Evolutionary conservation across 257 asterid species (phyloP).

Genomic region (Gardenia jasminoides): DNA sequence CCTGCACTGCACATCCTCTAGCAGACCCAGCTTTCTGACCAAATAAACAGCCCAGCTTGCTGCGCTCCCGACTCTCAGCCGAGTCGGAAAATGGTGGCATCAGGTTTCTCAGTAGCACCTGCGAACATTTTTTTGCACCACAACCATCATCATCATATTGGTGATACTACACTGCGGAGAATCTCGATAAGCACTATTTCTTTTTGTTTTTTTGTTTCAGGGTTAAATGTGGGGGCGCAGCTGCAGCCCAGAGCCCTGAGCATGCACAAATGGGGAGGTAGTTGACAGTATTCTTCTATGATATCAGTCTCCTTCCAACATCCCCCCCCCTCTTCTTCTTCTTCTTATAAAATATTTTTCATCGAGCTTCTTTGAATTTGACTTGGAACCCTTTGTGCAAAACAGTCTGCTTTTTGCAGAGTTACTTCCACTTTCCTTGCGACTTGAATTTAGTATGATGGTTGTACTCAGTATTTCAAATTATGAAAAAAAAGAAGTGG

Average conservation of each 20-base stretch:
- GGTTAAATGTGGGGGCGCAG: constrained; percentile 22
- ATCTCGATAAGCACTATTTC: not conserved
- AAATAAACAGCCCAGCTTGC: too few species aligned
- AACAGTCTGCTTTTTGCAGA: not conserved
- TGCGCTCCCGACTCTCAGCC: too few species aligned
- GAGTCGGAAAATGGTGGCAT: not conserved
- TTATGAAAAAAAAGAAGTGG: not conserved
- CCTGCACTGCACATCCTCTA: not conserved
- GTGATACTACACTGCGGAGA: not conserved
- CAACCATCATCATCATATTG: not conserved
- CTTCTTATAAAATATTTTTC: too few species aligned
- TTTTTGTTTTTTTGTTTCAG: constrained; percentile 11
- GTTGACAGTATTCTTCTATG: not conserved
- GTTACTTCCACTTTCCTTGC: too few species aligned
- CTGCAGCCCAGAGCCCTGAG: constrained; percentile 2
- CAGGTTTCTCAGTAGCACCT: not conserved
- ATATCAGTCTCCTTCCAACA: not conserved
- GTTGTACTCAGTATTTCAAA: not conserved
- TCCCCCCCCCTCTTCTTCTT: too few species aligned
- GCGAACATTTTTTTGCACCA: too few species aligned
- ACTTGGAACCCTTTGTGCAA: not conserved
- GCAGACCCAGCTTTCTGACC: too few species aligned
- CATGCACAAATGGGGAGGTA: constrained; percentile 8
- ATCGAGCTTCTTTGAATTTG: not conserved
- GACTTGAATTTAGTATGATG: not conserved